Base-by-base conservation (phyloP, 306 rosid species). In the Casuarina glauca region DNA sequence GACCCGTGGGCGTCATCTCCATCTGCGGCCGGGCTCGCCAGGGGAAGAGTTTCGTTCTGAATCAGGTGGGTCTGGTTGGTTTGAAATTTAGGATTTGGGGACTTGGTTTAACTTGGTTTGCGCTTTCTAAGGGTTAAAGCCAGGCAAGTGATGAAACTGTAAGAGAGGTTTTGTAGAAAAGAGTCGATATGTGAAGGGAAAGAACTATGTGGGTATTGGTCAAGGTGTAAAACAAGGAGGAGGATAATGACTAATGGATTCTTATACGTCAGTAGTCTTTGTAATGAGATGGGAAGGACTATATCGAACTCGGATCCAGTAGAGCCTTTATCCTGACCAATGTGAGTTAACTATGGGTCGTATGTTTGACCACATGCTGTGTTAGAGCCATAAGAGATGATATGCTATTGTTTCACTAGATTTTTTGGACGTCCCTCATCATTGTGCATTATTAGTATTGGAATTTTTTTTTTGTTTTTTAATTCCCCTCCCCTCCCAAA, bases 11-110 rank as follows among this genome's bases (percentile, higher is more conserved):
- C 0, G 90, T 94, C 5, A 97, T 94, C 72, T 89, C 98, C 54
- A 97, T 94, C 78, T 92, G 98, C 44, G 98, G 97, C 5, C 90
- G 97, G 4, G 97, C 97, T 79, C 97, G 98, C 63, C 97, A 92
- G 84, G 98, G 98, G 49, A 95, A 95, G 87, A 95, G 98, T 76
- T 95, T 79, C 70, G 89, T 95, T 41, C 77, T 95, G 11, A 95
- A 95, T 63, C 98, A 91, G 97, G 98, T 92, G 35, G 58, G 35
- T 66, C 4, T 61, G 35, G 8, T 42, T 46, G 61, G 51, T 49
- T 2, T 74, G n/a, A 26, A 38, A 12, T 48, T 75, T 85, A 85
- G 89, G 89, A 62, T 74, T 77, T 43, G 10, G 9, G 35, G 55
- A 13, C 8, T 6, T 41, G 26, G 49, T 8, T 0, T 17, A n/a